Evolutionary conservation across 768 basidiomycete species (phyloP).

Genomic region (Naganishia antarctica): DNA sequence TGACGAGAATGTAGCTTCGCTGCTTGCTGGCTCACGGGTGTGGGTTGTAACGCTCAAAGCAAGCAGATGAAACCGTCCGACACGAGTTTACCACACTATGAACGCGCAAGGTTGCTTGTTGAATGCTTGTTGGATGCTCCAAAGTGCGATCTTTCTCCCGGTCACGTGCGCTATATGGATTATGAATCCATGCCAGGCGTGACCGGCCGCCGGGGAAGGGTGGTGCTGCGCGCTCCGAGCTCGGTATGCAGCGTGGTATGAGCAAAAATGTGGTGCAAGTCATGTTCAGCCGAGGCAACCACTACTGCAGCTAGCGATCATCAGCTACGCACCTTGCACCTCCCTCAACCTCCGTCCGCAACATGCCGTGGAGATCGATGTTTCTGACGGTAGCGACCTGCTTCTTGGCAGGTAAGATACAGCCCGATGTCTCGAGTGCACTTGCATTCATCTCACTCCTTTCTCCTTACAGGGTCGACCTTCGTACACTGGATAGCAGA

Average conservation of each 20-base stretch:
- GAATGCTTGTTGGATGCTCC: slow-evolving; percentile 1
- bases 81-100: too few relatives aligned
- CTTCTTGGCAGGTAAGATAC: slow-evolving; percentile 42
- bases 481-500: slow-evolving; percentile 49
- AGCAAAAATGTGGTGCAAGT: too few relatives aligned
- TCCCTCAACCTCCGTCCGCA: background rate
- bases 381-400: slow-evolving; percentile 42
- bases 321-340: too few relatives aligned
- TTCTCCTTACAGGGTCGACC: slow-evolving; percentile 37
- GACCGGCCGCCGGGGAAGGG: slow-evolving; percentile 17
- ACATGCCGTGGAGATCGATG: slow-evolving; percentile 45
- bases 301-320: too few relatives aligned
- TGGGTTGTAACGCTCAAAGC: too few relatives aligned
- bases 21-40: too few relatives aligned
- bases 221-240: too few relatives aligned
- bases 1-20: too few relatives aligned
- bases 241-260: too few relatives aligned
- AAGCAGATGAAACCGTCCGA: too few relatives aligned
- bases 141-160: slow-evolving; percentile 12
- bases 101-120: too few relatives aligned
- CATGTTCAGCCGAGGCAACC: too few relatives aligned
- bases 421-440: background rate
- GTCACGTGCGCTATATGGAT: slow-evolving; percentile 1
- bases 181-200: background rate
- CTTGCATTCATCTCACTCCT: background rate